Conservation (phyloP, 2,329 filamentous ascomycete species). For the Ascosphaera aggregata region DNA sequence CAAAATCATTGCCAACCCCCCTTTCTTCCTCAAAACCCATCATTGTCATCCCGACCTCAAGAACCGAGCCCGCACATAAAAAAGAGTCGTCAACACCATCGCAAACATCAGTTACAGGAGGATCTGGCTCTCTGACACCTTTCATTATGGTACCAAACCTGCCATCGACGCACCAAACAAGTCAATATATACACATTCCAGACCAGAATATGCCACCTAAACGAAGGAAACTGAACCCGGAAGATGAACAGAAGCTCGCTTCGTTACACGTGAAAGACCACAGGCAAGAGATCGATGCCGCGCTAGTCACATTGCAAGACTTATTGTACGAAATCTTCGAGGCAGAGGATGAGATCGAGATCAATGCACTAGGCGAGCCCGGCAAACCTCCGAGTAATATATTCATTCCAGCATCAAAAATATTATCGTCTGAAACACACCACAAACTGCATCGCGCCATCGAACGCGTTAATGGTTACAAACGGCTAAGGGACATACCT, state of each 20-base stretch:
- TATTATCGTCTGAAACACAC: conserved; percentile 42
- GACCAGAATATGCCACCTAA: conserved; percentile 11
- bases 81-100: background rate
- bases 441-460: conserved; percentile 50
- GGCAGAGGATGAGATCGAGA: conserved; percentile 46
- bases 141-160: conserved; percentile 26
- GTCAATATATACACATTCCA: conserved; percentile 18
- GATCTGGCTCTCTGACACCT: conserved; percentile 10
- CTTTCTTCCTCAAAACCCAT: conserved; percentile 4
- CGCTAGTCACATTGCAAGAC: conserved; percentile 44
- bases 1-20: conserved; percentile 6
- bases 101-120: conserved; percentile 3
- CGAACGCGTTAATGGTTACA: conserved; percentile 45
- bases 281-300: conserved; percentile 54
- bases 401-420: conserved; percentile 19
- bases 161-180: conserved; percentile 15
- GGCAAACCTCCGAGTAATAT: conserved; percentile 26
- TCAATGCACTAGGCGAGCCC: conserved; percentile 24
- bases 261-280: conserved; percentile 46
- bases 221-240: conserved; percentile 30
- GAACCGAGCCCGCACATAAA: background rate
- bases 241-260: conserved; percentile 29
- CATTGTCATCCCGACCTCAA: background rate
- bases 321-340: conserved; percentile 51
- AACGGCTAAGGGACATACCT: conserved; percentile 46